Conservation (phyloP, 495 filamentous ascomycete species). For the Lasiosphaeria ovina region DNA sequence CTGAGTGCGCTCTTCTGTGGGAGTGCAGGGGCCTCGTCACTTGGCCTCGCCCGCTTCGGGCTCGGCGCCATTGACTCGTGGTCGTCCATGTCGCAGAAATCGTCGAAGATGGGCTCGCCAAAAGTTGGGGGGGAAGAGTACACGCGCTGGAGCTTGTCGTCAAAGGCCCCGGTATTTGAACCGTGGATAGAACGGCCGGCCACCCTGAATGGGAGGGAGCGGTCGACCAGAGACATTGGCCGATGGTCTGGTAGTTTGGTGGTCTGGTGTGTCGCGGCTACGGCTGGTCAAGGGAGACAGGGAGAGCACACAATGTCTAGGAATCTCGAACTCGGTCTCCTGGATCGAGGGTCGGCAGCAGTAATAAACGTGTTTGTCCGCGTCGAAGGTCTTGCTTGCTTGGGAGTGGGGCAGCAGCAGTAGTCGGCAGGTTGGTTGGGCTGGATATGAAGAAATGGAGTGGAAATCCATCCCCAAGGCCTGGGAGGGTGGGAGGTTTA, state of each 20-base stretch:
- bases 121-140: constrained; percentile 15
- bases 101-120: constrained; percentile 28
- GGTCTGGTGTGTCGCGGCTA: not conserved
- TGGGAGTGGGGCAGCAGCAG: constrained; percentile 2
- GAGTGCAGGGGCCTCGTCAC: constrained; percentile 24
- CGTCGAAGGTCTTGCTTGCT: not conserved
- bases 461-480: not conserved
- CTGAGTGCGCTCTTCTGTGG: constrained; percentile 46
- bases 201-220: constrained; percentile 17
- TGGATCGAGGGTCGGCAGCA: constrained; percentile 2
- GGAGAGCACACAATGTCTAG: not conserved
- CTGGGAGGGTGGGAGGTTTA: constrained; percentile 3
- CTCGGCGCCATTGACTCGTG: constrained; percentile 23
- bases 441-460: not conserved
- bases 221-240: constrained; percentile 23
- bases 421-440: not conserved
- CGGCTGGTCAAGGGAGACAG: not conserved
- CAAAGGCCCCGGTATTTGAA: constrained; percentile 11
- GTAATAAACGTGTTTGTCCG: not conserved
- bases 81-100: constrained; percentile 30
- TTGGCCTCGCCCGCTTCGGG: constrained; percentile 16
- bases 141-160: constrained; percentile 13
- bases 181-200: constrained; percentile 3
- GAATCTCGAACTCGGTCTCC: not conserved
- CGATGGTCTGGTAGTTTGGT: not conserved